Evolutionary conservation across 2,329 filamentous ascomycete genomes (phyloP).

Genomic region (Colletotrichum sp.): DNA sequence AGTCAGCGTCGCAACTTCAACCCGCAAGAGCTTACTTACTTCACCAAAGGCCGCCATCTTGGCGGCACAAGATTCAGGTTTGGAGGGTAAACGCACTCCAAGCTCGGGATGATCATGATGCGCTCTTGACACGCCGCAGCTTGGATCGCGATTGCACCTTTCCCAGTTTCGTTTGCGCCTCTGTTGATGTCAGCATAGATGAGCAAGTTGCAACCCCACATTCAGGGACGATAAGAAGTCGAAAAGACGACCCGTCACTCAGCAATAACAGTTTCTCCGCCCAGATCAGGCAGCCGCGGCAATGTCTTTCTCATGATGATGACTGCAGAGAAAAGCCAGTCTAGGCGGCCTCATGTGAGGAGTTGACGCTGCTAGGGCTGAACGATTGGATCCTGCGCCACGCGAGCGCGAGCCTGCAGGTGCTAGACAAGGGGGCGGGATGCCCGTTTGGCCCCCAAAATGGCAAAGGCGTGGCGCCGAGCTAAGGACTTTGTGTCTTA

Average conservation of each 20-base stretch:
- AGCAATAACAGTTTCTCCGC: background rate
- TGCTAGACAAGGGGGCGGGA: background rate
- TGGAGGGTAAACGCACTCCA: slow-evolving; percentile 18
- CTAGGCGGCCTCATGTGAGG: background rate
- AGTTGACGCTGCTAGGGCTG: background rate
- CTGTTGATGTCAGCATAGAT: background rate
- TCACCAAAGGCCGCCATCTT: background rate
- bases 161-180: background rate
- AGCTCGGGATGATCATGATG: slow-evolving; percentile 13
- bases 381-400: slow-evolving; percentile 4
- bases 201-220: background rate
- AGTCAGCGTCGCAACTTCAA: slow-evolving; percentile 21
- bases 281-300: background rate
- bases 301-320: background rate
- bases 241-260: background rate
- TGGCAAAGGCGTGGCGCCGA: background rate
- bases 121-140: background rate
- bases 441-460: background rate
- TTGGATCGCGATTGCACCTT: background rate
- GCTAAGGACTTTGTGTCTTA: background rate
- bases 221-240: background rate
- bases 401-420: slow-evolving; percentile 3
- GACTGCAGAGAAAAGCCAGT: background rate
- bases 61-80: background rate
- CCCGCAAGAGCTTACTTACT: background rate